phyloP scores from a whole-genome alignment of 129 eudicot species.

The Lactuca sativa region DNA sequence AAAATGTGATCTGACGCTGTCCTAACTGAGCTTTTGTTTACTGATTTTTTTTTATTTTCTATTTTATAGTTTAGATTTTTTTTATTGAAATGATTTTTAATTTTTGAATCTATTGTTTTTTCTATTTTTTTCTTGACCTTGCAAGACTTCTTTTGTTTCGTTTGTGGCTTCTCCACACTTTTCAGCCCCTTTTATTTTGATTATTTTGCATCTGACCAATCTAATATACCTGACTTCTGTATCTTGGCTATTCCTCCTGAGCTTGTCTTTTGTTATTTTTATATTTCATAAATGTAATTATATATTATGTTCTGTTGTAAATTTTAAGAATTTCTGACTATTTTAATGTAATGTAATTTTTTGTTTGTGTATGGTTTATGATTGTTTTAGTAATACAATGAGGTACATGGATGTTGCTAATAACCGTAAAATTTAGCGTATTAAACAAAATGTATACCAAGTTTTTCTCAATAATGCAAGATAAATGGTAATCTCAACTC shows the following conservation, averaged over 20 bases:
- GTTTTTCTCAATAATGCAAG: not conserved
- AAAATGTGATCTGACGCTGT: slow-evolving; percentile 33
- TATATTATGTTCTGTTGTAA: not conserved
- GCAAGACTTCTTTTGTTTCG: slow-evolving; percentile 43
- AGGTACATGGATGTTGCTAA: not conserved
- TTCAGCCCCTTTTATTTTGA: not conserved
- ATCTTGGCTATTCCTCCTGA: slow-evolving; percentile 56
- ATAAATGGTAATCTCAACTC: not conserved
- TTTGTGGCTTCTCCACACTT: not conserved
- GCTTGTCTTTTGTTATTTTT: slow-evolving; percentile 28
- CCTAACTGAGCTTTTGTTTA: slow-evolving; percentile 44
- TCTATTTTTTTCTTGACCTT: slow-evolving; percentile 64
- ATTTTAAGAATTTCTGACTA: not conserved
- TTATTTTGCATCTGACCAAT: not conserved
- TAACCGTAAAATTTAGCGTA: not conserved
- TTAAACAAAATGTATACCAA: too few relatives aligned
- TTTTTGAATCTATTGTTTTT: not conserved
- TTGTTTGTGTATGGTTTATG: not conserved
- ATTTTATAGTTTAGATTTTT: not conserved
- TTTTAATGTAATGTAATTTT: not conserved
- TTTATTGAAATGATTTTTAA: not conserved
- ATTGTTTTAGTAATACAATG: not conserved
- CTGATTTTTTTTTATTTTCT: too few relatives aligned
- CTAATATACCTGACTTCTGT: slow-evolving; percentile 2
- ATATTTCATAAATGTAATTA: not conserved